phyloP scores from a whole-genome alignment of 805 yeast species.

The Pichia eremophila region DNA sequence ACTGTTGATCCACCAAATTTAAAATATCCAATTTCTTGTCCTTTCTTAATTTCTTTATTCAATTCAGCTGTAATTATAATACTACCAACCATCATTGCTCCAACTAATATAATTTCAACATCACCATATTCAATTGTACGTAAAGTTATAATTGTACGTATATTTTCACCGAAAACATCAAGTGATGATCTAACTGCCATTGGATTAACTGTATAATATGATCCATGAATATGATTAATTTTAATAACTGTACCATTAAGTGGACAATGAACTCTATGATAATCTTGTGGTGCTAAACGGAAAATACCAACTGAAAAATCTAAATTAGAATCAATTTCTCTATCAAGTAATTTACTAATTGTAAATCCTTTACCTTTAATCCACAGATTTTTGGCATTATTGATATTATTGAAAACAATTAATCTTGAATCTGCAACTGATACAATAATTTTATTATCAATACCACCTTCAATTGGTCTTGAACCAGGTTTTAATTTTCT shows the following conservation, averaged over 20 bases:
- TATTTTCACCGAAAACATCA: slow-evolving; percentile 91
- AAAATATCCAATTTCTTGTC: slow-evolving; percentile 88
- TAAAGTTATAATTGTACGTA: slow-evolving; percentile 69
- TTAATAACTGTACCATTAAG: slow-evolving; percentile 65
- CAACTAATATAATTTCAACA: slow-evolving; percentile 72
- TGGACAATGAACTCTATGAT: slow-evolving; percentile 88
- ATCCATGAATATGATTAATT: slow-evolving; percentile 69
- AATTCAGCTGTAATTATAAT: slow-evolving; percentile 59
- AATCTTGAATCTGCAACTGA: slow-evolving; percentile 89
- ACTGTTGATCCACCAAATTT: slow-evolving; percentile 95
- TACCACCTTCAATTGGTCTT: slow-evolving; percentile 56
- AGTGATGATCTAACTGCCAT: slow-evolving; percentile 87
- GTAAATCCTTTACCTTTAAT: slow-evolving; percentile 78
- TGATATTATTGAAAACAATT: slow-evolving; percentile 53
- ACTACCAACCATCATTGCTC: slow-evolving; percentile 99
- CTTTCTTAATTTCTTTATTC: slow-evolving; percentile 50
- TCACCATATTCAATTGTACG: slow-evolving; percentile 70
- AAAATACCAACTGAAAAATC: slow-evolving; percentile 61
- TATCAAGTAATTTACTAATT: slow-evolving; percentile 38
- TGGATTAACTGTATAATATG: slow-evolving; percentile 93
- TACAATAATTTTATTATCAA: slow-evolving; percentile 35
- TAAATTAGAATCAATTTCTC: slow-evolving; percentile 18
- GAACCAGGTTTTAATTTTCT: slow-evolving; percentile 64
- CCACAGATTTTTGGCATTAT: slow-evolving; percentile 70
- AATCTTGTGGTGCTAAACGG: slow-evolving; percentile 93